These are phyloP conservation scores for Fusarium metavorans DNA, from an alignment of 2,329 filamentous ascomycete species.

Conservation along the genomic window DNA sequence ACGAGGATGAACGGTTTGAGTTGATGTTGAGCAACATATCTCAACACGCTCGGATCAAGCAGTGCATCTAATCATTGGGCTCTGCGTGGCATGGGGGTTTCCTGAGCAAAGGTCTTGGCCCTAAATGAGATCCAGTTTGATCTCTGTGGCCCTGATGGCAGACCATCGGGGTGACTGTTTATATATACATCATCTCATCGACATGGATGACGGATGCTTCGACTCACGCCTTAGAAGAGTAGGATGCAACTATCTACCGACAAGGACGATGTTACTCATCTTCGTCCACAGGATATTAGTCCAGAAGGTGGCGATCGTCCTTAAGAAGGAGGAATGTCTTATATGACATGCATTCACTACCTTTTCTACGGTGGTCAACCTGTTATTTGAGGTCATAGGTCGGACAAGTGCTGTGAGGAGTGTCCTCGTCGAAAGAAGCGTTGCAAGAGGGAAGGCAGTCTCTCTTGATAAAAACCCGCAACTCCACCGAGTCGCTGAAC, in stretches of 20 bases:
- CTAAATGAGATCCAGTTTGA: not conserved
- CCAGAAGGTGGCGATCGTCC: not conserved
- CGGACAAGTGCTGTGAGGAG: not conserved
- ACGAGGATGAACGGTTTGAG: not conserved
- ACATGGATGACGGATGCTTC: too few species aligned
- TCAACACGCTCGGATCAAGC: not conserved
- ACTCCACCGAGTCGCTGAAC: not conserved
- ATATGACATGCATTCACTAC: not conserved
- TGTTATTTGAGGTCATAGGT: not conserved
- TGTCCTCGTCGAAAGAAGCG: not conserved
- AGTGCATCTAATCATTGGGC: not conserved
- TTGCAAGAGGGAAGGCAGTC: not conserved
- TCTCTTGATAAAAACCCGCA: not conserved
- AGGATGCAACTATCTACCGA: too few species aligned
- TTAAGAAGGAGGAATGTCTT: not conserved
- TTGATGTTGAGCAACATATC: not conserved
- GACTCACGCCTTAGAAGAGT: too few species aligned
- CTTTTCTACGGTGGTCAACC: not conserved
- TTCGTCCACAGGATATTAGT: not conserved
- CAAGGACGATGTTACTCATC: not conserved
- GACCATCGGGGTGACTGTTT: not conserved
- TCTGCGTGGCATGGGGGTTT: not conserved
- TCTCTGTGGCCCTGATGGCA: not conserved
- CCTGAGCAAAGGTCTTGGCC: not conserved
- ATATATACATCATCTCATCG: not conserved